Evolutionary conservation across 2,329 filamentous ascomycete genomes (phyloP), one percentile per base, ranked within the genome.

Genomic region (Colletotrichum gloeosporioides): DNA sequence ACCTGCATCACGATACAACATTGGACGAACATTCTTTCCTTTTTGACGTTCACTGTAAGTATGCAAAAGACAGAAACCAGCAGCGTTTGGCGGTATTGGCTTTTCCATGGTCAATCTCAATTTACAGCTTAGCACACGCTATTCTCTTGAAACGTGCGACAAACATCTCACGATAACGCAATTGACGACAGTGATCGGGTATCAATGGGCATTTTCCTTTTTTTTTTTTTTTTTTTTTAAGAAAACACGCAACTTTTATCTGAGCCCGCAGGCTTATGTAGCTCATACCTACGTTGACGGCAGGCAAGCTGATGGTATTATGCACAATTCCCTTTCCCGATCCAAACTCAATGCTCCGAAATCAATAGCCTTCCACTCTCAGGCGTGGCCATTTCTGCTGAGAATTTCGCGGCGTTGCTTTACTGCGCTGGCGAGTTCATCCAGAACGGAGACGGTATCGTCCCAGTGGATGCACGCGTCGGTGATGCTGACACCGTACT

Each of bases 391-490:
- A 22, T 78, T 78, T 34, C 36, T 71, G 27, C 63, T 22, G 8
- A 82, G 77, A 6, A 87, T 78, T 75, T 88, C 90, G 84, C 95
- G 91, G 81, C 95, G 91, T 83, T 93, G 91, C 83, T 93, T 93
- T 70, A 98, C 95, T 32, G 96, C 95, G 69, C 93, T 90, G 22
- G 96, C 96, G 61, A 99, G 91, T 67, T 89, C 89, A 79, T 94
- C 93, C 13, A 99, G 91, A 3, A 96, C 94, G 1, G 88, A 87
- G 80, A 96, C 93, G 5, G 97, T 99, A 80, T 98, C 95, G 78
- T 96, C 92, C 96, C 96, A 99, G 85, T 93, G 90, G 83, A 99
- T 98, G 87, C 97, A 99, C 65, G 97, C 96, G 86, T 99, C 97
- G 0, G 97, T 99, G 85, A 99, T 99, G 84, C 95, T 97, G 82